These are phyloP conservation scores for Diplodia mutila DNA, from an alignment of 2,329 filamentous ascomycete species.

Conservation along the genomic window DNA sequence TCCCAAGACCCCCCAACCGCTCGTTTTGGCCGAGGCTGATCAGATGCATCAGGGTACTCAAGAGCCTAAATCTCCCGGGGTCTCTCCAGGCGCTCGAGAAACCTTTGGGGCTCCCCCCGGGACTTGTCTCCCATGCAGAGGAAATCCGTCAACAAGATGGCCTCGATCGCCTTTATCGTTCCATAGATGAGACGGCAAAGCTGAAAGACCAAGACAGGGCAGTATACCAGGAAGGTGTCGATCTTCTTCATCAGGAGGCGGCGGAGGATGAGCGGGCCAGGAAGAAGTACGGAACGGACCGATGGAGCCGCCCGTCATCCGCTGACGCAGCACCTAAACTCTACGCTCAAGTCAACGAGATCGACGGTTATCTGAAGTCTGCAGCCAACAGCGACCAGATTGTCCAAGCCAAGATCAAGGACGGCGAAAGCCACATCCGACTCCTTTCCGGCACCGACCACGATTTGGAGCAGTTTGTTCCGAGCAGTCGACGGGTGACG, in stretches of 20 bases:
- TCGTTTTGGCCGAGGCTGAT: slow-evolving; percentile 7
- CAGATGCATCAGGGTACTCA: slow-evolving; percentile 58
- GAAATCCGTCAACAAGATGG: slow-evolving; percentile 92
- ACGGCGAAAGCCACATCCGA: slow-evolving; percentile 73
- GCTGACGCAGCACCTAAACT: slow-evolving; percentile 71
- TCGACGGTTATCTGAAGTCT: slow-evolving; percentile 82
- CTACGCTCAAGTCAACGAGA: slow-evolving; percentile 74
- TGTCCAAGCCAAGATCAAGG: slow-evolving; percentile 77
- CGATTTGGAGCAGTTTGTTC: slow-evolving; percentile 84
- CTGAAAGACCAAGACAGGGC: slow-evolving; percentile 78
- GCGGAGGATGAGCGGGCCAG: slow-evolving; percentile 80
- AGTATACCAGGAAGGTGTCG: slow-evolving; percentile 81
- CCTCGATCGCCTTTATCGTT: slow-evolving; percentile 73
- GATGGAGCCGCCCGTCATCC: slow-evolving; percentile 76
- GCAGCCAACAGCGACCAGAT: slow-evolving; percentile 68
- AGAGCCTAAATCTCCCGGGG: slow-evolving; percentile 84
- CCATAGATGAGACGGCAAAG: slow-evolving; percentile 87
- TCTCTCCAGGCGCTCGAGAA: slow-evolving; percentile 95
- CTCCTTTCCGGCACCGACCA: slow-evolving; percentile 80
- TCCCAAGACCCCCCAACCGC: background rate
- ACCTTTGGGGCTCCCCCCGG: slow-evolving; percentile 84
- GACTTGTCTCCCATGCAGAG: slow-evolving; percentile 85
- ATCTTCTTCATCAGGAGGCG: slow-evolving; percentile 76
- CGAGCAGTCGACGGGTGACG: slow-evolving; percentile 76
- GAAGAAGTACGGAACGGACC: slow-evolving; percentile 80